Percentiles rank a stretch among this genome's conserved stretches.
Conservation (phyloP, 2,329 filamentous ascomycete species). For the Xylaria sp. region DNA sequence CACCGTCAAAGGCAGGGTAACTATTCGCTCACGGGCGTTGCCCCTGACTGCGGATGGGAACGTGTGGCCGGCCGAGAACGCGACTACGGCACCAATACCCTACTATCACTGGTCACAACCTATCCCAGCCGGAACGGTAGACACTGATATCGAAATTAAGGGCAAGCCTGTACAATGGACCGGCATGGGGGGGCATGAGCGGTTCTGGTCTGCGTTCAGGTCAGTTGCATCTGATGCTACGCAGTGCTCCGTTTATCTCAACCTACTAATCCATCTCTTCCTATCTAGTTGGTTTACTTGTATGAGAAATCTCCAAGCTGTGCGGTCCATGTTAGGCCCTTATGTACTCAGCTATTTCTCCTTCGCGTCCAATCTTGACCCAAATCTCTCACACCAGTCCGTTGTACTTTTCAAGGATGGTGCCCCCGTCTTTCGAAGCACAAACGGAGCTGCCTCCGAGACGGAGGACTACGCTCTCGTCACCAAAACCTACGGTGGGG, state of each 20-base stretch:
- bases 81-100: slow-evolving; percentile 22
- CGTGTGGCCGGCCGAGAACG: slow-evolving; percentile 30
- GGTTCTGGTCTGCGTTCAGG: slow-evolving; percentile 35
- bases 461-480: slow-evolving; percentile 31
- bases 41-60: slow-evolving; percentile 26
- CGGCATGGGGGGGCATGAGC: slow-evolving; percentile 33
- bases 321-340: slow-evolving; percentile 27
- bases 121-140: slow-evolving; percentile 28
- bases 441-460: slow-evolving; percentile 9
- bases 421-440: slow-evolving; percentile 24
- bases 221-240: slow-evolving; percentile 6
- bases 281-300: slow-evolving; percentile 34
- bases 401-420: slow-evolving; percentile 32
- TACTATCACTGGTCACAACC: slow-evolving; percentile 33
- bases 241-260: background rate
- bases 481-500: slow-evolving; percentile 34
- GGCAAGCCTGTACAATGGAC: slow-evolving; percentile 19
- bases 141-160: slow-evolving; percentile 25
- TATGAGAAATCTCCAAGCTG: slow-evolving; percentile 26
- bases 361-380: slow-evolving; percentile 27
- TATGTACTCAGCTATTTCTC: slow-evolving; percentile 27
- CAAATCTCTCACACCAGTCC: slow-evolving; percentile 17
- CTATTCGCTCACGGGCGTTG: slow-evolving; percentile 20
- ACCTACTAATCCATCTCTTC: background rate
- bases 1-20: slow-evolving; percentile 22